Evolutionary conservation across 2,329 filamentous ascomycete genomes (phyloP).

Genomic region (Teratosphaeria destructans): DNA sequence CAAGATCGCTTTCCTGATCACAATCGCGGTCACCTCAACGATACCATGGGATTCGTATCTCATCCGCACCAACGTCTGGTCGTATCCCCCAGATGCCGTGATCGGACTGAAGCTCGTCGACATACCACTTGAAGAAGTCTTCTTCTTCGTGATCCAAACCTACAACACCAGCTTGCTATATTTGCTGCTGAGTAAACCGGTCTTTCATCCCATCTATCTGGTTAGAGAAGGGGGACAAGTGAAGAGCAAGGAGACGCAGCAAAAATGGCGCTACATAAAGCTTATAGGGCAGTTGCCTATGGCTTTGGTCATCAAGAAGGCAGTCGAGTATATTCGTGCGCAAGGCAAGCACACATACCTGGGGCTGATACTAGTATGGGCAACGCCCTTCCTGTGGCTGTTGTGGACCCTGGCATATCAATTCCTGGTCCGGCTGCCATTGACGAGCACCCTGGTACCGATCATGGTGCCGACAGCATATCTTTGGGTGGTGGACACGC

Average conservation of each 20-base stretch:
- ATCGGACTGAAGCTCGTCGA: slow-evolving; percentile 50
- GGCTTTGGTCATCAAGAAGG: slow-evolving; percentile 33
- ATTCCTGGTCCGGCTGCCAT: slow-evolving; percentile 52
- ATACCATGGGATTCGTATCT: slow-evolving; percentile 71
- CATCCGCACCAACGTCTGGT: slow-evolving; percentile 58
- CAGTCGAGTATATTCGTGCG: slow-evolving; percentile 35
- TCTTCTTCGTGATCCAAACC: slow-evolving; percentile 69
- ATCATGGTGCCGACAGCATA: slow-evolving; percentile 57
- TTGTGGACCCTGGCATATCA: slow-evolving; percentile 55
- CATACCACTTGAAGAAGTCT: slow-evolving; percentile 64
- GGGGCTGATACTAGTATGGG: slow-evolving; percentile 61
- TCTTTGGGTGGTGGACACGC: slow-evolving; percentile 61
- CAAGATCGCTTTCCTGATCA: slow-evolving; percentile 51
- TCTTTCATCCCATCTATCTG: slow-evolving; percentile 46
- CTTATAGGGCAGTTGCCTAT: slow-evolving; percentile 43
- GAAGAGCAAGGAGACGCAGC: slow-evolving; percentile 11
- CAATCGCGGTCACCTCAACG: slow-evolving; percentile 55
- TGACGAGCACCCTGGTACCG: slow-evolving; percentile 47
- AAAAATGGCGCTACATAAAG: slow-evolving; percentile 32
- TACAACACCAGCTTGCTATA: slow-evolving; percentile 63
- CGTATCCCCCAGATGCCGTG: slow-evolving; percentile 56
- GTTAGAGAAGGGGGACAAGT: slow-evolving; percentile 26
- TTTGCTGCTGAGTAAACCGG: slow-evolving; percentile 54
- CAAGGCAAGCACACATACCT: slow-evolving; percentile 51
- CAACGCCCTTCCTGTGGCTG: slow-evolving; percentile 53